Evolutionary conservation across 495 filamentous ascomycete genomes (phyloP).

Genomic region (Neurospora sp.): DNA sequence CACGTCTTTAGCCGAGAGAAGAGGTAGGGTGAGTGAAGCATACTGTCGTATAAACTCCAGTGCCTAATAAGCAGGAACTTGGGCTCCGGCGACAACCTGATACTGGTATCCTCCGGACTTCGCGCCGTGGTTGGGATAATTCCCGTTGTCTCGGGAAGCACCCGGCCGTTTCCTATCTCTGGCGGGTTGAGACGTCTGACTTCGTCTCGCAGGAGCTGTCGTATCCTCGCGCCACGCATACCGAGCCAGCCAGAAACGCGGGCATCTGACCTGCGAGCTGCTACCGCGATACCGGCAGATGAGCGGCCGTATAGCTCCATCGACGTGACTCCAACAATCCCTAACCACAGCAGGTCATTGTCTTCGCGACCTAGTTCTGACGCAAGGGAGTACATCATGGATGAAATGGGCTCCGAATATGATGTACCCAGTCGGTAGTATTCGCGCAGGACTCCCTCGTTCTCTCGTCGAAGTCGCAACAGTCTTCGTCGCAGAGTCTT

Average conservation of each 20-base stretch:
- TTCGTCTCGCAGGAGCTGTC: conserved; percentile 81
- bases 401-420: conserved; percentile 90
- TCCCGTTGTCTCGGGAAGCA: conserved; percentile 50
- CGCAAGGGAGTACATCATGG: conserved; percentile 85
- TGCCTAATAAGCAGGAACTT: conserved; percentile 89
- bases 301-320: conserved; percentile 85
- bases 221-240: conserved; percentile 71
- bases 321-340: conserved; percentile 85
- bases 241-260: conserved; percentile 66
- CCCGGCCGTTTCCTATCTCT: conserved; percentile 42
- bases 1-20: conserved; percentile 86
- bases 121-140: conserved; percentile 81
- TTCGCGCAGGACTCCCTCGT: conserved; percentile 57
- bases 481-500: conserved; percentile 61
- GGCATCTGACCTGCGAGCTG: conserved; percentile 44
- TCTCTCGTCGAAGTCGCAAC: conserved; percentile 61
- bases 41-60: conserved; percentile 96
- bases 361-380: conserved; percentile 94
- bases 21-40: conserved; percentile 96
- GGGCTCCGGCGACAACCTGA: conserved; percentile 87
- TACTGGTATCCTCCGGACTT: conserved; percentile 83
- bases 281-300: conserved; percentile 68
- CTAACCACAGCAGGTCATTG: conserved; percentile 89
- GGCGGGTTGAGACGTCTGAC: conserved; percentile 88
- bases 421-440: conserved; percentile 85